phyloP scores from a whole-genome alignment of 345 rosid species.

The Melaleuca quinquenervia region DNA sequence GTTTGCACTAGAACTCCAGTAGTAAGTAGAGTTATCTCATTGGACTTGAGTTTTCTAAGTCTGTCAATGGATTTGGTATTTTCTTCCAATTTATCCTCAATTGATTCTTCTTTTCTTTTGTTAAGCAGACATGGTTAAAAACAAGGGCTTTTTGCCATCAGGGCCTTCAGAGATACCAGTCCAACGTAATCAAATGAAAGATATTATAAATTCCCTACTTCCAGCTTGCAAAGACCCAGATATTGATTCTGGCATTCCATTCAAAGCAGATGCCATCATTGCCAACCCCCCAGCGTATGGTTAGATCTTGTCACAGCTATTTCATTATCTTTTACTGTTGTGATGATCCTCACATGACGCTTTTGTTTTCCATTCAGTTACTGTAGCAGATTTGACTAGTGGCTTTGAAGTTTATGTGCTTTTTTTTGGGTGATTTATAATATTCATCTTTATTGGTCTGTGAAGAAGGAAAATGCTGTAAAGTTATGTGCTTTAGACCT shows the following conservation, averaged over 20 bases:
- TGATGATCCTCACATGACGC: not conserved
- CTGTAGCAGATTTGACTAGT: not conserved
- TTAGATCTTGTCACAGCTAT: slow-evolving; percentile 11
- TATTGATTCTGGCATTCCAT: slow-evolving; percentile 68
- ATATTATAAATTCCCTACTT: slow-evolving; percentile 70
- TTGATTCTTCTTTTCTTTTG: slow-evolving; percentile 3
- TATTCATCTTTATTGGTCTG: not conserved
- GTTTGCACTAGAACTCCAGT: not conserved
- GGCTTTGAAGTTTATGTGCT: not conserved
- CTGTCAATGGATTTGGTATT: not conserved
- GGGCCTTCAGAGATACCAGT: slow-evolving; percentile 91
- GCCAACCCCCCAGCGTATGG: slow-evolving; percentile 99
- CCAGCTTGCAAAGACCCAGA: slow-evolving; percentile 96
- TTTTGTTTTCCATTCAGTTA: not conserved
- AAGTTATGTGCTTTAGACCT: not conserved
- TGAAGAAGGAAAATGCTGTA: not conserved
- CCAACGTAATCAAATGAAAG: slow-evolving; percentile 86
- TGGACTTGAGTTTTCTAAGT: not conserved
- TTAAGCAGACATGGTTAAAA: slow-evolving; percentile 94
- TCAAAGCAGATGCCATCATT: slow-evolving; percentile 95
- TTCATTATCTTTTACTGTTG: not conserved
- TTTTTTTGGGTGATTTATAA: not conserved
- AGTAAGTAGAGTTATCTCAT: not conserved
- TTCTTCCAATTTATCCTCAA: not conserved
- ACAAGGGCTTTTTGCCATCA: slow-evolving; percentile 95